These are phyloP conservation scores for Massarina eburnea DNA, from an alignment of 2,329 filamentous ascomycete genomes.

Conservation along the genomic window DNA sequence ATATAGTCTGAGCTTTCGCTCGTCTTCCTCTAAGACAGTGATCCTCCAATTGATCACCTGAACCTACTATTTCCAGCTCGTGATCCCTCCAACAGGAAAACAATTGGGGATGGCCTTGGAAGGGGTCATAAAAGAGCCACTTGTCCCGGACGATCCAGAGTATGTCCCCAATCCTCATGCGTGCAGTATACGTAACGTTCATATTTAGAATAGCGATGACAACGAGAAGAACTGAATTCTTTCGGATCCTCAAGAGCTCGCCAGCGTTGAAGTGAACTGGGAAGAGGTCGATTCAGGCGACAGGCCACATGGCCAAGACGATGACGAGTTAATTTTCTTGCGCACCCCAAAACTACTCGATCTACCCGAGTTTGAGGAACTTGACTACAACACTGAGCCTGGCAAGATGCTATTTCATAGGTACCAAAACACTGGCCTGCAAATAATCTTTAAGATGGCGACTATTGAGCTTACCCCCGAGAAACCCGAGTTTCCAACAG, in stretches of 20 bases:
- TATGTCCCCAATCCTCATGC: no score
- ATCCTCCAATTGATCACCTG: no score
- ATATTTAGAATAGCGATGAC: no score
- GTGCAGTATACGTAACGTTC: no score
- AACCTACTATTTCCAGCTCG: no score
- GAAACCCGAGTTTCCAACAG: constrained; percentile 55
- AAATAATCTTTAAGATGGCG: constrained; percentile 64
- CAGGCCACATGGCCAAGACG: constrained; percentile 2
- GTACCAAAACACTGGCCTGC: constrained; percentile 39
- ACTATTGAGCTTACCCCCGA: constrained; percentile 60
- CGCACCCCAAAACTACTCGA: constrained; percentile 11
- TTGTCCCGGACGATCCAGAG: no score
- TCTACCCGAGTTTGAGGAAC: constrained; percentile 3
- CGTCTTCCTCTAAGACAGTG: no score
- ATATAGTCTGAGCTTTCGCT: no score
- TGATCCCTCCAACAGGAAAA: no score
- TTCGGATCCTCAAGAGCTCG: constrained; percentile 6
- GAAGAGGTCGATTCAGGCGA: constrained; percentile 1
- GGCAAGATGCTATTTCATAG: constrained; percentile 1
- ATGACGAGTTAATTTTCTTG: constrained; percentile 5
- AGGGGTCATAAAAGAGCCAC: no score
- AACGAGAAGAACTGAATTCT: constrained; percentile 14
- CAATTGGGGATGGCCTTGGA: no score
- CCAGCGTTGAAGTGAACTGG: constrained; percentile 8
- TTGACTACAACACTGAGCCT: constrained; percentile 7